phyloP scores from a whole-genome alignment of 1,139 yeast species.

The Candida sp. region DNA sequence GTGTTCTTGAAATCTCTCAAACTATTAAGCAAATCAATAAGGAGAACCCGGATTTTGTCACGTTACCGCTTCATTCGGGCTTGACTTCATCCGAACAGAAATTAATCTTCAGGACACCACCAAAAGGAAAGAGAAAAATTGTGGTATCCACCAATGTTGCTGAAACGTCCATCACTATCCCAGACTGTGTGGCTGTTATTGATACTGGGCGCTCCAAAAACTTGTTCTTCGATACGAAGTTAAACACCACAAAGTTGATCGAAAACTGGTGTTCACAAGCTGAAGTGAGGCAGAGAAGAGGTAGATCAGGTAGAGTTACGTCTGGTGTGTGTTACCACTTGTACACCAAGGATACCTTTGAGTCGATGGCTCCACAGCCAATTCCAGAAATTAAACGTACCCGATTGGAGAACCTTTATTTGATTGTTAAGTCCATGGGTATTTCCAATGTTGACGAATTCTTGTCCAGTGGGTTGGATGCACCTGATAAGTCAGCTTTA shows the following conservation, averaged over 20 bases:
- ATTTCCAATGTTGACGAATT: constrained; percentile 71
- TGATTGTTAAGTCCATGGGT: constrained; percentile 91
- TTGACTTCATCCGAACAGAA: constrained; percentile 84
- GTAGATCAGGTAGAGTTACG: constrained; percentile 98
- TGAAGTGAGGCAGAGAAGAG: constrained; percentile 91
- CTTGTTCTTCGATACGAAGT: constrained; percentile 67
- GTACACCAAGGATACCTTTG: constrained; percentile 66
- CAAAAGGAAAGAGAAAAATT: constrained; percentile 65
- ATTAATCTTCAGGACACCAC: constrained; percentile 63
- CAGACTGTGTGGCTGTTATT: constrained; percentile 92
- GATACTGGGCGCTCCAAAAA: constrained; percentile 89
- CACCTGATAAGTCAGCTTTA: constrained; percentile 69
- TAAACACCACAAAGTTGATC: constrained; percentile 71
- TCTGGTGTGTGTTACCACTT: constrained; percentile 83
- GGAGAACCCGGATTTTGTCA: constrained; percentile 29
- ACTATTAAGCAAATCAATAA: constrained; percentile 31
- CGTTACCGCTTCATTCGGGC: constrained; percentile 90
- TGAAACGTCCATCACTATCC: constrained; percentile 89
- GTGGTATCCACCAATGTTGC: constrained; percentile 93
- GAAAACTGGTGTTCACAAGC: constrained; percentile 93
- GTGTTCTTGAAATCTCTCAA: constrained; percentile 83
- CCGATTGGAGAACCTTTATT: constrained; percentile 79
- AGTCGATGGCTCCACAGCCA: constrained; percentile 69
- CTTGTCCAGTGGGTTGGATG: constrained; percentile 77
- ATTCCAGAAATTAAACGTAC: constrained; percentile 89